Evolutionary conservation across 2,329 filamentous ascomycete genomes (phyloP), one percentile per base, ranked within the genome.

Genomic region (Scytalidium sp.): DNA sequence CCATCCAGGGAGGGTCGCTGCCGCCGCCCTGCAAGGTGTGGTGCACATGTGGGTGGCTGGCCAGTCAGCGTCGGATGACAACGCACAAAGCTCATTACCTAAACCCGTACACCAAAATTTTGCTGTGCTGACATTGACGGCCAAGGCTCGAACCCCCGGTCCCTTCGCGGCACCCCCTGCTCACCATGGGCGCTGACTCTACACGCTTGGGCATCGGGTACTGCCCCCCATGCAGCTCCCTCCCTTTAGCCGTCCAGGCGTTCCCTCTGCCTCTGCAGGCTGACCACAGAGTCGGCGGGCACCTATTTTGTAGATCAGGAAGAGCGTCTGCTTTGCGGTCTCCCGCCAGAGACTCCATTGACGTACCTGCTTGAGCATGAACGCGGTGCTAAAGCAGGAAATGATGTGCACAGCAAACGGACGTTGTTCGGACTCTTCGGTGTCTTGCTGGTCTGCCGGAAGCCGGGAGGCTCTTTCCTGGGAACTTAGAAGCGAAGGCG

Each of bases 81-180:
- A 46, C 48, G 50, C 39, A 50, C 45, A 47, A 42, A 22, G 20
- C 41, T 20, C 47, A 56, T 59, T 60, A 61, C 55, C 49, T 61
- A 60, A 61, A 46, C 40, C 2, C 39, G 40, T 43, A 47, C 53
- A 53, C 20, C 44, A 27, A 54, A 48, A 29, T 47, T 57, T 51
- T 43, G 32, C 32, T 19, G 25, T 57, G 53, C 53, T 59, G 48
- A 57, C 56, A 47, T 50, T 47, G 41, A 29, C 22, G 21, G 36
- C 39, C 20, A 42, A 32, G 22, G 4, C 20, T 22, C 22, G 10
- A n/a, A 17, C 20, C 29, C 22, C 20, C 8, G 42, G 42, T 10
- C 21, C 41, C 6, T 42, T 13, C 4, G 44, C 36, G 44, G 20
- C 39, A 17, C 25, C 17, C 29, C 25, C 15, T 32, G 15, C 39